These are phyloP conservation scores for Ogataea paradorogensis DNA, from an alignment of 805 yeast species.

Conservation along the genomic window DNA sequence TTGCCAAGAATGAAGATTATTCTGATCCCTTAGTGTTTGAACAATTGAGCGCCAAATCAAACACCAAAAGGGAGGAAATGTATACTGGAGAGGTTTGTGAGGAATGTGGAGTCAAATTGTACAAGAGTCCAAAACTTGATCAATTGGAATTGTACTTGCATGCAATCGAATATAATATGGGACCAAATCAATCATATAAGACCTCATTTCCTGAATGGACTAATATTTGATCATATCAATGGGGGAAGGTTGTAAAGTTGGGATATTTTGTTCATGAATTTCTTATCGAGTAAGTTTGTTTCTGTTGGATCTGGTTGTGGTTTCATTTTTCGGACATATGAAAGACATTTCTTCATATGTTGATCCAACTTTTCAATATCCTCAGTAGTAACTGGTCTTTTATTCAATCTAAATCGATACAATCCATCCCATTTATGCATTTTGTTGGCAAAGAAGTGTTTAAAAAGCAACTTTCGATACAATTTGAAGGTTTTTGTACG, in stretches of 20 bases:
- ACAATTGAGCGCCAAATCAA: conserved; percentile 11
- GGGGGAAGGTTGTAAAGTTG: conserved; percentile 9
- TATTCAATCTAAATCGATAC: conserved; percentile 18
- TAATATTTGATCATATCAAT: conserved; percentile 15
- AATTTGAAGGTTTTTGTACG: conserved; percentile 24
- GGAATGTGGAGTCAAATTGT: conserved; percentile 35
- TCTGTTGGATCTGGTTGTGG: conserved; percentile 11
- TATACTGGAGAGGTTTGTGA: conserved; percentile 29
- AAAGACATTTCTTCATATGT: conserved; percentile 17
- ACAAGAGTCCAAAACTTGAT: conserved; percentile 29
- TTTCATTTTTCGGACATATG: conserved; percentile 12
- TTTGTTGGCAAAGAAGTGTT: conserved; percentile 12
- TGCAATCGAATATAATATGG: conserved; percentile 37
- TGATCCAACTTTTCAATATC: conserved; percentile 11
- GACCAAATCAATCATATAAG: conserved; percentile 34
- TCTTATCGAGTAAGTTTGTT: conserved; percentile 19
- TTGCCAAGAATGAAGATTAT: conserved; percentile 10
- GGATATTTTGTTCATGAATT: conserved; percentile 9
- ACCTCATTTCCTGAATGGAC: conserved; percentile 50
- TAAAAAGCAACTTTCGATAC: conserved; percentile 19
- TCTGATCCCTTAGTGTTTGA: conserved; percentile 10
- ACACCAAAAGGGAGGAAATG: conserved; percentile 19
- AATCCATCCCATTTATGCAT: conserved; percentile 25
- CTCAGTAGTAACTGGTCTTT: conserved; percentile 12
- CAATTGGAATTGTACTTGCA: conserved; percentile 45